phyloP scores from a whole-genome alignment of 352 stramenopile genomes.

The Pelagophyceae sp. region DNA sequence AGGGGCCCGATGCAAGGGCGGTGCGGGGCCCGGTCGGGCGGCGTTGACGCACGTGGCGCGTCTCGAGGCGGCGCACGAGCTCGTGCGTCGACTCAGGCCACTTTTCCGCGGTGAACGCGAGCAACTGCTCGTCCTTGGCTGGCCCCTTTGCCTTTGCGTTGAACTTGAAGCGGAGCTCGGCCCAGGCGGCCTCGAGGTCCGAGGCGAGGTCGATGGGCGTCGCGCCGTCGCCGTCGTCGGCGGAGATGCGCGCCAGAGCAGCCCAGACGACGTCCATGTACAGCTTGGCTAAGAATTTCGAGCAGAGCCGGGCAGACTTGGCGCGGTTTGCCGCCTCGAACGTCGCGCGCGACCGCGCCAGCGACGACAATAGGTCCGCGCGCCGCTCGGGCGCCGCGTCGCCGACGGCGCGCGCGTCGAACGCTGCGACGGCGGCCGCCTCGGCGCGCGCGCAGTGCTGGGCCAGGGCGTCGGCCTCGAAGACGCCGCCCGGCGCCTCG shows the following conservation, averaged over 20 bases:
- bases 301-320: not conserved
- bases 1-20: too few relatives aligned
- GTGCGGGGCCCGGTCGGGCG: too few relatives aligned
- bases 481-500: not conserved
- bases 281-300: not conserved
- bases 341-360: too few relatives aligned
- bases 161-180: not conserved
- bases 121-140: not conserved
- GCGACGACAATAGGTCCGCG: not conserved
- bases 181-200: not conserved
- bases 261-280: conserved; percentile 10
- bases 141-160: not conserved
- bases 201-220: not conserved
- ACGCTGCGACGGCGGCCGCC: not conserved
- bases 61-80: conserved; percentile 8
- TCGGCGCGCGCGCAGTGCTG: not conserved
- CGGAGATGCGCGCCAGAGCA: not conserved
- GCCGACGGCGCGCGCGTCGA: not conserved
- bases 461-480: not conserved
- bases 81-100: conserved; percentile 14
- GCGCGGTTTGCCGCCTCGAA: not conserved
- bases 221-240: not conserved
- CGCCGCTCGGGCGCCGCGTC: not conserved
- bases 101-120: not conserved
- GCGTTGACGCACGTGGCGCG: too few relatives aligned